Conservation (phyloP, 2,329 filamentous ascomycete genomes). For the Calonectria hongkongensis region DNA sequence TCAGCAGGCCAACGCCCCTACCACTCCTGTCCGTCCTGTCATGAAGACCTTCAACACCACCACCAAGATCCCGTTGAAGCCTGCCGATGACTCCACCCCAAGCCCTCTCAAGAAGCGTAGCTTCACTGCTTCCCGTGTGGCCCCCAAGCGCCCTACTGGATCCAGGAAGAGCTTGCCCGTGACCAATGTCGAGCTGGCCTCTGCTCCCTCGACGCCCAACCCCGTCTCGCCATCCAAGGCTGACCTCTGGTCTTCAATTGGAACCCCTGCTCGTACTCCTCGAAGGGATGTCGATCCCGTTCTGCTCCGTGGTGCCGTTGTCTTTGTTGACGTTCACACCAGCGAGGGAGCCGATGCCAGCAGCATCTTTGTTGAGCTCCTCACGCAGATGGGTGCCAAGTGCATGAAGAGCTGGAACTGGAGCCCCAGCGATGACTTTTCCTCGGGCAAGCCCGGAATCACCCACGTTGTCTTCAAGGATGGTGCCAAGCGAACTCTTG, state of each 20-base stretch:
- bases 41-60: constrained; percentile 79
- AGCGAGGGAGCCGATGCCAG: constrained; percentile 88
- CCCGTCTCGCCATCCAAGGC: constrained; percentile 67
- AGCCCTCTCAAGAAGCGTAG: constrained; percentile 69
- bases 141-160: constrained; percentile 64
- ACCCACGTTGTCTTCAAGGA: constrained; percentile 96
- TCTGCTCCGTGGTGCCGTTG: constrained; percentile 81
- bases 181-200: constrained; percentile 45
- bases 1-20: constrained; percentile 59
- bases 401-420: constrained; percentile 86
- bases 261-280: constrained; percentile 74
- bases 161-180: constrained; percentile 58
- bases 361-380: constrained; percentile 86
- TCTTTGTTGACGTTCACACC: constrained; percentile 90
- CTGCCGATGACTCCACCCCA: constrained; percentile 75
- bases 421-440: constrained; percentile 71
- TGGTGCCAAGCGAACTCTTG: constrained; percentile 85
- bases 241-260: constrained; percentile 72
- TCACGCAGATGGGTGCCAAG: constrained; percentile 87
- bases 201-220: constrained; percentile 57
- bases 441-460: constrained; percentile 78
- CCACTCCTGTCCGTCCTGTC: constrained; percentile 74
- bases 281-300: constrained; percentile 71
- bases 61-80: constrained; percentile 85
- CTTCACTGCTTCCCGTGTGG: constrained; percentile 69